Conservation (phyloP, 2,329 filamentous ascomycete genomes). For the Trichoderma breve region DNA sequence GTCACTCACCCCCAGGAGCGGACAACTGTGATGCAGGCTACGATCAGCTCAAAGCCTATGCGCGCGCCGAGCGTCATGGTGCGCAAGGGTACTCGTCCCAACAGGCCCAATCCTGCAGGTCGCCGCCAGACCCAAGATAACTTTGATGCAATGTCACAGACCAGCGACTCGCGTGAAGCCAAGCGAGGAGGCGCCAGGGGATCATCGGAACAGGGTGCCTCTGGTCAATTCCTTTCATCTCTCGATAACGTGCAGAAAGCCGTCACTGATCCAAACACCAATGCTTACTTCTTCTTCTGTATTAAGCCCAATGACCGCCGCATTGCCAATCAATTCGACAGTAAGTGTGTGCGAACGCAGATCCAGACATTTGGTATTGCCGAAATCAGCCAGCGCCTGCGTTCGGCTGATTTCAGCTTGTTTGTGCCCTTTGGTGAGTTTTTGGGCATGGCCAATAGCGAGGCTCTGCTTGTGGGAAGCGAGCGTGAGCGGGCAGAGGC, state of each 20-base stretch:
- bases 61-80: slow-evolving; percentile 91
- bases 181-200: slow-evolving; percentile 34
- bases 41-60: slow-evolving; percentile 91
- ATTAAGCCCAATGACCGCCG: slow-evolving; percentile 95
- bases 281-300: slow-evolving; percentile 95
- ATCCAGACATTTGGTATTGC: slow-evolving; percentile 94
- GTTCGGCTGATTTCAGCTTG: slow-evolving; percentile 91
- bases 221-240: slow-evolving; percentile 85
- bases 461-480: slow-evolving; percentile 83
- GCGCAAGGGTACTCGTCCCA: slow-evolving; percentile 58
- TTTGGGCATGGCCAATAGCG: slow-evolving; percentile 79
- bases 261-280: slow-evolving; percentile 76
- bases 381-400: slow-evolving; percentile 89
- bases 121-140: slow-evolving; percentile 43
- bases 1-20: slow-evolving; percentile 90
- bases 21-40: slow-evolving; percentile 89
- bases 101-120: slow-evolving; percentile 33
- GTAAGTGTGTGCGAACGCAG: slow-evolving; percentile 94
- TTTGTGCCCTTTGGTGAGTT: slow-evolving; percentile 97
- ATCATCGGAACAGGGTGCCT: slow-evolving; percentile 73
- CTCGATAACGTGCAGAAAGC: slow-evolving; percentile 90
- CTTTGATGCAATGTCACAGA: slow-evolving; percentile 47
- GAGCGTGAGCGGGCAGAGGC: slow-evolving; percentile 89
- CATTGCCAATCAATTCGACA: slow-evolving; percentile 98
- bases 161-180: slow-evolving; percentile 47